These are phyloP conservation scores for Pleodorina starrii DNA, from an alignment of 139 green algal genomes.

Conservation along the genomic window DNA sequence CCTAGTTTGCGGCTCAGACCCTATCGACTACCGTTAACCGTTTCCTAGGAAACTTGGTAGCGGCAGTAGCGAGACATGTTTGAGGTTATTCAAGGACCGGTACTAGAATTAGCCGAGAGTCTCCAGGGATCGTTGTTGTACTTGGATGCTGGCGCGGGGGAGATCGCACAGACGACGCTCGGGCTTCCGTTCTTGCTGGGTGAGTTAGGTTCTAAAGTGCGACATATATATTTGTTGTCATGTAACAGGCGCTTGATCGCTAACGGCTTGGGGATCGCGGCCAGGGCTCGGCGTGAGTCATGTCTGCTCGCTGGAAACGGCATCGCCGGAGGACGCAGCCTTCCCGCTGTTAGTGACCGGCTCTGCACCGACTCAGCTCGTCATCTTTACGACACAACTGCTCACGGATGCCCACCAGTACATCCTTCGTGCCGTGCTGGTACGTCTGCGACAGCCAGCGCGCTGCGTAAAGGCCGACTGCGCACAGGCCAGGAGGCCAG, in stretches of 20 bases:
- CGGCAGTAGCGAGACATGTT: conserved; percentile 22
- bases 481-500: too few relatives aligned
- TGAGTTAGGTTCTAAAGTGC: conserved; percentile 2
- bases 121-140: conserved; percentile 59
- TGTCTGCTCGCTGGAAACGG: conserved; percentile 61
- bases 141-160: conserved; percentile 63
- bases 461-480: too few relatives aligned
- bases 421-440: conserved; percentile 58
- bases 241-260: too few relatives aligned
- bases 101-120: conserved; percentile 49
- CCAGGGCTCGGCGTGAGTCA: conserved; percentile 64
- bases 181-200: conserved; percentile 63
- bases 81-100: conserved; percentile 37
- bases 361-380: conserved; percentile 17
- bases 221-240: background rate
- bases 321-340: conserved; percentile 59
- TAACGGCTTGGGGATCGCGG: background rate
- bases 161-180: conserved; percentile 58
- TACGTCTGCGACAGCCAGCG: too few relatives aligned
- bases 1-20: too few relatives aligned
- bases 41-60: too few relatives aligned
- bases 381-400: conserved; percentile 60
- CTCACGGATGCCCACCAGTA: conserved; percentile 57
- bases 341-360: conserved; percentile 26
- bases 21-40: too few relatives aligned